Evolutionary conservation across 2,329 filamentous ascomycete species (phyloP), one percentile per base, ranked within the genome.

Genomic region (Pseudogymnoascus sp.): DNA sequence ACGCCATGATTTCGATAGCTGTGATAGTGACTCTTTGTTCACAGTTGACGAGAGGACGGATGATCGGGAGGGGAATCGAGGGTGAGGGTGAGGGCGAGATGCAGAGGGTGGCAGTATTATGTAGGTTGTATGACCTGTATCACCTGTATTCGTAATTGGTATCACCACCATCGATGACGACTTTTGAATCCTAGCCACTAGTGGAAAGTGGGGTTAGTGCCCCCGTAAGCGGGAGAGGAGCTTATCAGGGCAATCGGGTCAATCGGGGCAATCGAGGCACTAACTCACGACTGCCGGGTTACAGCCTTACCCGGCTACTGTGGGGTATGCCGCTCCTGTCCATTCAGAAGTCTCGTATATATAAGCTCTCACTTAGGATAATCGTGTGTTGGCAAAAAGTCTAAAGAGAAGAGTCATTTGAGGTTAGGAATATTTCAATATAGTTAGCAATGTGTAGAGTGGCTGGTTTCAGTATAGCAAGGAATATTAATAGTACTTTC

Each of bases 1-100:
- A 90, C 34, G 88, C 83, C 89, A 92, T 92, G 62, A 34, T 57
- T 34, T 10, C 10, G 25, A 57, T 34, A 57, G 28, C 28, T 34
- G 4, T 34, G 60, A 67, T 62, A 64, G 43, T 67, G 65, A 66
- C 31, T 64, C 65, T 65, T 60, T 62, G 62, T 48, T 66, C 66
- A 66, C 64, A 34, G n/a, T 36, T 23, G n/a, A 19, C 16, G n/a
- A 41, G 21, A 54, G 51, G 16, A 34, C 11, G 28, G 28, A 57
- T 34, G 6, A 8, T 19, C n/a, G n/a, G 25, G 16, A 6, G 45
- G 14, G 14, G 13, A 23, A n/a, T 28, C 6, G 10, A 51, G 39
- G n/a, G 16, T 8, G n/a, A 19, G n/a, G 37, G 37, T 8, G 37
- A 43, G 39, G 39, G 39, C 8, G 41, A 11, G 21, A 25, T 31